Percentiles rank a stretch among this genome's conserved stretches.
Conservation (phyloP, 169 alveolate species). For the Plasmodium vivax region DNA sequence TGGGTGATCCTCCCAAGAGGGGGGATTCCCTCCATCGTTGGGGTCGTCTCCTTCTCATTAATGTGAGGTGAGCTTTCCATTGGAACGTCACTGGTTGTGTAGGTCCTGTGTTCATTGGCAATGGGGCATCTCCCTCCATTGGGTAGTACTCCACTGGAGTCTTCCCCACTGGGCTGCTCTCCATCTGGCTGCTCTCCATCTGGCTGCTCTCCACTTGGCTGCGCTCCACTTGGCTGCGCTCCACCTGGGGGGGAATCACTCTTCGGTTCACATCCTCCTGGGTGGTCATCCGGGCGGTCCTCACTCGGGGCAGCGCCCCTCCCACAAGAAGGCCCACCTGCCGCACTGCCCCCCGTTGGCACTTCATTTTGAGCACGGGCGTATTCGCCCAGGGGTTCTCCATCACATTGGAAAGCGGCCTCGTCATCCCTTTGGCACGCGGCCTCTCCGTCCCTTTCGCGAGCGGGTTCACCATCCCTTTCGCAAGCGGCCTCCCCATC, state of each 20-base stretch:
- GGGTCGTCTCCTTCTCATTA: not conserved
- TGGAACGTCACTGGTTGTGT: not conserved
- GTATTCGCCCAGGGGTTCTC: not conserved
- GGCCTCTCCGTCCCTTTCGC: no score
- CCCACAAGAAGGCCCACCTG: not conserved
- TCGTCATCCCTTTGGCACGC: no score
- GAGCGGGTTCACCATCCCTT: no score
- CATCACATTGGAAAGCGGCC: no score
- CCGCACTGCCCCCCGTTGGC: not conserved
- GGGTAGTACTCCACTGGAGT: no score
- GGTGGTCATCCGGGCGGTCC: not conserved
- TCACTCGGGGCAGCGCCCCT: not conserved
- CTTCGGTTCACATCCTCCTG: not conserved
- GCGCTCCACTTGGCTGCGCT: not conserved
- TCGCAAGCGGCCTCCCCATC: no score
- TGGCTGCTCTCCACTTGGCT: not conserved
- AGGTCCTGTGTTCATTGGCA: not conserved
- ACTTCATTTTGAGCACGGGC: not conserved
- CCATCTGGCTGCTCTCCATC: not conserved
- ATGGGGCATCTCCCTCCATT: not conserved
- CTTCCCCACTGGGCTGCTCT: not conserved
- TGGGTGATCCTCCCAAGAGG: not conserved
- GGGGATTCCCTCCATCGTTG: not conserved
- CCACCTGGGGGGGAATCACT: not conserved
- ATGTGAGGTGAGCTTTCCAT: not conserved